A percentile compares a stretch with the other conserved stretches of the same genome.
phyloP scores from a whole-genome alignment of 768 basidiomycete genomes.

The Epithele typhae region DNA sequence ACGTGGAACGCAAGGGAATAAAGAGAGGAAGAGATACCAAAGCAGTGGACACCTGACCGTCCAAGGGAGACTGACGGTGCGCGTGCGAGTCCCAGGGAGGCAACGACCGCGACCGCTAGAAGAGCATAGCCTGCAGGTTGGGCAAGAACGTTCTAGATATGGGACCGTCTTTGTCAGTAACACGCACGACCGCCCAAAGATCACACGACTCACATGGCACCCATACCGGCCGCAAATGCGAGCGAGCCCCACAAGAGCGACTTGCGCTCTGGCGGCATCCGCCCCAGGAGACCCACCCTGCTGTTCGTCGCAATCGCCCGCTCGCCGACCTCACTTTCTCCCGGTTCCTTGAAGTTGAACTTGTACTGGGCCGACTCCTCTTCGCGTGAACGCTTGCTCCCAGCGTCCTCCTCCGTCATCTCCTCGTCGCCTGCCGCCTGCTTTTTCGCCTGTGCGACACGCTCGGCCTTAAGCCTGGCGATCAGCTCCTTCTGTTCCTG shows the following conservation, averaged over 20 bases:
- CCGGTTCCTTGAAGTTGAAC: slow-evolving; percentile 70
- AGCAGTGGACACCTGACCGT: neutral
- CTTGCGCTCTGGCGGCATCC: slow-evolving; percentile 63
- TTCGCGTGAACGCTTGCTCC: slow-evolving; percentile 49
- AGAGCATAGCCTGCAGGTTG: slow-evolving; percentile 14
- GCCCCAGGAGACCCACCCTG: slow-evolving; percentile 47
- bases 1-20: neutral
- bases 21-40: neutral
- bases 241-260: slow-evolving; percentile 80
- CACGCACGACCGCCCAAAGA: neutral
- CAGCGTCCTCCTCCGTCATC: slow-evolving; percentile 11
- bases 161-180: neutral
- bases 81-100: neutral
- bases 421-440: slow-evolving; percentile 27
- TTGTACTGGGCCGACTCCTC: slow-evolving; percentile 47
- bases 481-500: slow-evolving; percentile 77
- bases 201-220: slow-evolving; percentile 57
- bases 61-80: neutral
- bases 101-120: neutral
- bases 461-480: slow-evolving; percentile 61
- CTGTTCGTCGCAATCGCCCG: slow-evolving; percentile 59
- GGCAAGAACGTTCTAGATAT: slow-evolving; percentile 13
- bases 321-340: slow-evolving; percentile 41
- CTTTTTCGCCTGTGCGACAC: slow-evolving; percentile 32
- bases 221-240: slow-evolving; percentile 78